Conservation (phyloP, 169 alveolate genomes). For the Pseudocohnilembus persalinus region DNA sequence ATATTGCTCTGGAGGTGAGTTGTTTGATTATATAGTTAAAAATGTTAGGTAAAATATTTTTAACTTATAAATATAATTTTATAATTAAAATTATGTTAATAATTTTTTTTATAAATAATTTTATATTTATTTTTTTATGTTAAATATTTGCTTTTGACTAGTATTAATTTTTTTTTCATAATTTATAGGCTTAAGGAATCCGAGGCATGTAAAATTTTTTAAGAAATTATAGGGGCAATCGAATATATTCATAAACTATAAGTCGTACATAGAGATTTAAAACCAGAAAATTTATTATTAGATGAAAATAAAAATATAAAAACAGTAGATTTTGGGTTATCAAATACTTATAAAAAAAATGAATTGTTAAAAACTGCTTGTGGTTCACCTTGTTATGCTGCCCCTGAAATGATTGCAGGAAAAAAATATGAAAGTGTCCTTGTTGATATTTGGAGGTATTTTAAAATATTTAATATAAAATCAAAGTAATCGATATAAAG, state of each 20-base stretch:
- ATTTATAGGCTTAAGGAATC: slow-evolving; percentile 63
- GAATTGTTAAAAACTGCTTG: slow-evolving; percentile 72
- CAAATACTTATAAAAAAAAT: slow-evolving; percentile 55
- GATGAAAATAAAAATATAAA: slow-evolving; percentile 72
- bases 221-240: slow-evolving; percentile 78
- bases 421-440: slow-evolving; percentile 61
- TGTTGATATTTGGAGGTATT: slow-evolving; percentile 74
- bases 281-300: slow-evolving; percentile 86
- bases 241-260: slow-evolving; percentile 77
- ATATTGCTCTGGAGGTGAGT: slow-evolving; percentile 77
- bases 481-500: too few relatives aligned
- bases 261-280: slow-evolving; percentile 85
- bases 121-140: too few relatives aligned
- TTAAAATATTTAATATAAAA: neutral
- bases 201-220: slow-evolving; percentile 78
- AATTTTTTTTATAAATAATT: neutral
- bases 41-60: slow-evolving; percentile 18
- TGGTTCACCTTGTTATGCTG: slow-evolving; percentile 88
- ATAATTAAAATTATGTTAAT: neutral
- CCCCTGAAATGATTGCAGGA: slow-evolving; percentile 86
- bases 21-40: slow-evolving; percentile 72
- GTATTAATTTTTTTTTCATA: slow-evolving; percentile 49
- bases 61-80: slow-evolving; percentile 18
- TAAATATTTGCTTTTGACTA: slow-evolving; percentile 15
- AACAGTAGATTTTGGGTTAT: slow-evolving; percentile 86